Base-by-base conservation (phyloP, 805 yeast species). In the Candida morakotiae region DNA sequence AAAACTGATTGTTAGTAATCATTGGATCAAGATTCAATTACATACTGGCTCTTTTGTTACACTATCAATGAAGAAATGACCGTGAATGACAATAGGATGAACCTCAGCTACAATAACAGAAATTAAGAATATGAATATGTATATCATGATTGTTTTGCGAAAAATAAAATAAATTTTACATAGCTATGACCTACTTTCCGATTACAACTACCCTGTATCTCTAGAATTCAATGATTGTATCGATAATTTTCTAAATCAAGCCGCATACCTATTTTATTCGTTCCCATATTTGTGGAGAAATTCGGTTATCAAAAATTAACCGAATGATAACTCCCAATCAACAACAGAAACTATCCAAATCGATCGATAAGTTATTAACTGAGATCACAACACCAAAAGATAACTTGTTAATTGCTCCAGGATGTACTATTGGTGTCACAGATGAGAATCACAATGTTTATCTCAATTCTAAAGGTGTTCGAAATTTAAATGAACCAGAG, bases 51-150 rank as follows among this genome's bases (percentile, higher is more conserved):
- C 79, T 23, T 75, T 69, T 1, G 95, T 85, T 5, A 78, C 75
- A 1, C 87, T 71, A 50, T 89, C 88, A 35, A 79, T 70, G 51
- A 91, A 91, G 49, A 81, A 83, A 21, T 79, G 76, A 2, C 87
- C 93, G 39, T 69, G 63, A 5, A 84, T 69, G 15, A 67, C 73
- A 33, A 91, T 80, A 0, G 96, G 95, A 55, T 82, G 75, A 5
- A 83, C 63, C 36, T 40, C 49, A 7, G 44, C 49, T 28, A 15
- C 21, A 20, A 33, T 38, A 15, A 28, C 22, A 14, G 14, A 21
- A 14, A 30, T 17, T 14, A 37, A n/a, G 4, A 29, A 8, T 19
- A 40, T 7, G 21, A 31, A 23, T 4, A 9, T 17, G 13, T 9
- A 18, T n/a, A 21, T 21, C 23, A 25, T 24, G 33, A 13, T 16